Base-by-base conservation (phyloP, 2,329 filamentous ascomycete species). In the Colletotrichum cereale region DNA sequence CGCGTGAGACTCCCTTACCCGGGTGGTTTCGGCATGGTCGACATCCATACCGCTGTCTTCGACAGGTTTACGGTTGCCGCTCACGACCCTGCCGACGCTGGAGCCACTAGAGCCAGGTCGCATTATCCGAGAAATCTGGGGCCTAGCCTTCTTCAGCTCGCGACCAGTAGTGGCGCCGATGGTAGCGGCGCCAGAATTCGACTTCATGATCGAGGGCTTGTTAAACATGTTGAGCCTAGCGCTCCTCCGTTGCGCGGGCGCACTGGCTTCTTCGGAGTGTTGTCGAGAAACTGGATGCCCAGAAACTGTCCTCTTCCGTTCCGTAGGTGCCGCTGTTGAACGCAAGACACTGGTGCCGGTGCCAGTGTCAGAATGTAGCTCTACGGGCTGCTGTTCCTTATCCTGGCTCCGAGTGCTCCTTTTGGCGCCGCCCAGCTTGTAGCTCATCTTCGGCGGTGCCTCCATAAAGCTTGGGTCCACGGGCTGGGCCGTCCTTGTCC, bases 261-360 rank as follows among this genome's bases (percentile, higher is more conserved):
- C 87, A 50, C 87, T 86, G 50, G 89, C 88, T 75, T 94, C 92
- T 72, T 91, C 87, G 5, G 82, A 73, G 47, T 80, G 64, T 88
- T 89, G 56, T 80, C 76, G 64, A 84, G 84, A 84, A 73, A 88
- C 88, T 18, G 87, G 88, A 75, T 97, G 94, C 5, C 96, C 96
- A 50, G 96, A 97, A n/a, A 97, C 89, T 1, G 95, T 98, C 75
- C 96, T 90, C 83, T 98, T 98, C 79, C 95, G 90, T 72, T 95
- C 93, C 18, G 86, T 82, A 5, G 83, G 85, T 26, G 86, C 80
- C 73, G 84, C 78, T 24, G 84, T 77, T 67, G 84, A 76, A 83
- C 84, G 78, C 81, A 76, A 79, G 60, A 76, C 47, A 29, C 58
- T 60, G 26, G 77, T 57, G 74, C 79, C 66, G 75, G 80, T 73